Evolutionary conservation across 345 rosid genomes (phyloP).

Genomic region (Eucalyptus decipiens): DNA sequence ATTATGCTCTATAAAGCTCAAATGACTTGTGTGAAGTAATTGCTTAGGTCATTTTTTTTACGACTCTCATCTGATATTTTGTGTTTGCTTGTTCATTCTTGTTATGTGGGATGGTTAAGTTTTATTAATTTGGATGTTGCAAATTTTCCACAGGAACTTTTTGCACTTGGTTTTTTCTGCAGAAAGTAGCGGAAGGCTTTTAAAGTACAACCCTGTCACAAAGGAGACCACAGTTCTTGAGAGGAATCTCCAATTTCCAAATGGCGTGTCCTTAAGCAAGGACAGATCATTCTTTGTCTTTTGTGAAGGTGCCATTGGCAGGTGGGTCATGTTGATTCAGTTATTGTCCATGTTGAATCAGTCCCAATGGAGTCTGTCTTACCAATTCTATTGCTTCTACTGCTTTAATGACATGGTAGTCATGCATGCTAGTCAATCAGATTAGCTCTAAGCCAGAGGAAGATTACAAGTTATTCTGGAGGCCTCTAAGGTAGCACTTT

Average conservation of each 20-base stretch:
- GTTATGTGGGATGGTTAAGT: not conserved
- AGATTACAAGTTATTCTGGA: not conserved
- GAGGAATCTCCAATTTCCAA: conserved; percentile 69
- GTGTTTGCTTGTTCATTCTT: not conserved
- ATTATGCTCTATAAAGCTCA: not conserved
- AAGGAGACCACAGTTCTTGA: conserved; percentile 60
- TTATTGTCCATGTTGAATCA: not conserved
- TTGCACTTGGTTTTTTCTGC: conserved; percentile 69
- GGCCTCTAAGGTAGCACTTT: not conserved
- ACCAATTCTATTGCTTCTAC: not conserved
- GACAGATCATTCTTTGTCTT: conserved; percentile 73
- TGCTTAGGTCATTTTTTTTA: not conserved
- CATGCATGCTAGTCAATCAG: not conserved
- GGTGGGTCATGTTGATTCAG: conserved; percentile 15
- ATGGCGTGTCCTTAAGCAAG: conserved; percentile 81
- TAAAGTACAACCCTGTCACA: conserved; percentile 60
- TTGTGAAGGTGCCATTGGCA: conserved; percentile 58
- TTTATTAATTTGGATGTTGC: not conserved
- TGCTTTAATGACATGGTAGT: not conserved
- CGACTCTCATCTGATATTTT: not conserved
- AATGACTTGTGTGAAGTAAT: not conserved
- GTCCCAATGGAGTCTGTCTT: not conserved
- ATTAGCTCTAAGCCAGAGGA: not conserved
- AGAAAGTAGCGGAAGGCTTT: conserved; percentile 61
- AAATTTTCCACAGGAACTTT: conserved; percentile 56